A percentile compares a stretch with the other conserved stretches of the same genome.
These are phyloP conservation scores for Cladosporium sp. DNA, from an alignment of 2,329 filamentous ascomycete genomes.

Conservation along the genomic window DNA sequence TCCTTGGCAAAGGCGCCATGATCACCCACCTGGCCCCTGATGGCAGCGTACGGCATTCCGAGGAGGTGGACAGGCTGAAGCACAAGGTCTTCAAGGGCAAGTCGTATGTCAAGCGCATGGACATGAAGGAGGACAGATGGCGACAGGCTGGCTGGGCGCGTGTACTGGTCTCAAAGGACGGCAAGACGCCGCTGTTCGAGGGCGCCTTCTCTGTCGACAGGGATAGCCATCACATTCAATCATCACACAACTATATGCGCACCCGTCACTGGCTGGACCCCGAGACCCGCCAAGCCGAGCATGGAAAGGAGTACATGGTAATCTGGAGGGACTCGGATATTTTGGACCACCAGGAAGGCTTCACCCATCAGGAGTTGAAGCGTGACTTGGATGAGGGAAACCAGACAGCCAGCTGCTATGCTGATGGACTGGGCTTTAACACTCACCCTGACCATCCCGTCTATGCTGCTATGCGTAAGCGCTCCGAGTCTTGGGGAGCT, in stretches of 20 bases:
- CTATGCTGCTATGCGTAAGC: conserved; percentile 48
- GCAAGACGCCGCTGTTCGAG: conserved; percentile 74
- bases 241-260: conserved; percentile 65
- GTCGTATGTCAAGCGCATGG: conserved; percentile 60
- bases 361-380: conserved; percentile 59
- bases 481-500: conserved; percentile 51
- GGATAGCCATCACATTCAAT: conserved; percentile 82
- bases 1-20: conserved; percentile 70
- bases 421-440: conserved; percentile 79
- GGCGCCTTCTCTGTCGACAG: conserved; percentile 78
- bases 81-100: conserved; percentile 83
- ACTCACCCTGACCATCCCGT: conserved; percentile 65
- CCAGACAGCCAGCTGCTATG: conserved; percentile 50
- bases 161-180: conserved; percentile 72
- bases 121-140: conserved; percentile 58
- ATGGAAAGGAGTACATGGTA: conserved; percentile 72
- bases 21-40: conserved; percentile 68
- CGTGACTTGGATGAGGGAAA: conserved; percentile 15
- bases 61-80: conserved; percentile 64
- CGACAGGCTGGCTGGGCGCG: conserved; percentile 81
- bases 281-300: conserved; percentile 46
- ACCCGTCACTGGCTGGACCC: conserved; percentile 71
- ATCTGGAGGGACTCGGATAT: conserved; percentile 91
- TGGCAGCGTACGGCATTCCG: conserved; percentile 61
- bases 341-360: conserved; percentile 29